Evolutionary conservation across 805 yeast species (phyloP).

Genomic region (Helenozyma rhizophorensis): DNA sequence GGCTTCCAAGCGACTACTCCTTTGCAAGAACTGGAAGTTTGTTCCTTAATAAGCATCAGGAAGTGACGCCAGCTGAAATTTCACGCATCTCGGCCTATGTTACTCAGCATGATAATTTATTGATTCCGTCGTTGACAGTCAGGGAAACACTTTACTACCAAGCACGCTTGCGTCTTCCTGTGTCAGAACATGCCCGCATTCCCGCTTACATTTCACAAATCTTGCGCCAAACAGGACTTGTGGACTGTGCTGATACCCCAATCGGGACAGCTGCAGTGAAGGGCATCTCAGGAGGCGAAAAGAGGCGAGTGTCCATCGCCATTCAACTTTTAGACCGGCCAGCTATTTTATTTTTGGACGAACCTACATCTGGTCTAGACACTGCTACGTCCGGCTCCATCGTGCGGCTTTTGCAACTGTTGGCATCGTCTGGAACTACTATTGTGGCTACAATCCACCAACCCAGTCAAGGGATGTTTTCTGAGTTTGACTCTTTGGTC

Average conservation of each 20-base stretch:
- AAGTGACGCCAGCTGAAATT: slow-evolving; percentile 20
- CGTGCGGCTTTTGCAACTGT: slow-evolving; percentile 50
- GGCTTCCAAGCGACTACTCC: slow-evolving; percentile 33
- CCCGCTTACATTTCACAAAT: slow-evolving; percentile 51
- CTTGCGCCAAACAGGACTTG: slow-evolving; percentile 64
- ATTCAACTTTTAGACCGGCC: slow-evolving; percentile 73
- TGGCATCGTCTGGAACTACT: slow-evolving; percentile 65
- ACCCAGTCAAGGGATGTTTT: slow-evolving; percentile 66
- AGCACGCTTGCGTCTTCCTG: slow-evolving; percentile 61
- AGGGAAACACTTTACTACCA: slow-evolving; percentile 71
- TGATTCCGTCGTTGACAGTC: slow-evolving; percentile 70
- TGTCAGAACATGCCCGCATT: slow-evolving; percentile 28
- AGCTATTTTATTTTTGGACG: slow-evolving; percentile 69
- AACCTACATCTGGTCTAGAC: slow-evolving; percentile 87
- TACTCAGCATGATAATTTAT: slow-evolving; percentile 73
- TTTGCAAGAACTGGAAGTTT: slow-evolving; percentile 24
- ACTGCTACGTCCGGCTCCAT: slow-evolving; percentile 72
- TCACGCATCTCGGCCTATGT: slow-evolving; percentile 61
- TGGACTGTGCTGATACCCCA: slow-evolving; percentile 71
- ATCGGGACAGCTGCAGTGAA: slow-evolving; percentile 35
- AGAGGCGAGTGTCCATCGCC: slow-evolving; percentile 78
- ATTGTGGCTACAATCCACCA: slow-evolving; percentile 77
- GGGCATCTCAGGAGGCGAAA: slow-evolving; percentile 53
- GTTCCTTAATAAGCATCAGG: slow-evolving; percentile 23
- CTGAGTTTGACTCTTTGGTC: slow-evolving; percentile 64